Evolutionary conservation across 2,329 filamentous ascomycete genomes (phyloP).

Genomic region (Metarhizium sp.): DNA sequence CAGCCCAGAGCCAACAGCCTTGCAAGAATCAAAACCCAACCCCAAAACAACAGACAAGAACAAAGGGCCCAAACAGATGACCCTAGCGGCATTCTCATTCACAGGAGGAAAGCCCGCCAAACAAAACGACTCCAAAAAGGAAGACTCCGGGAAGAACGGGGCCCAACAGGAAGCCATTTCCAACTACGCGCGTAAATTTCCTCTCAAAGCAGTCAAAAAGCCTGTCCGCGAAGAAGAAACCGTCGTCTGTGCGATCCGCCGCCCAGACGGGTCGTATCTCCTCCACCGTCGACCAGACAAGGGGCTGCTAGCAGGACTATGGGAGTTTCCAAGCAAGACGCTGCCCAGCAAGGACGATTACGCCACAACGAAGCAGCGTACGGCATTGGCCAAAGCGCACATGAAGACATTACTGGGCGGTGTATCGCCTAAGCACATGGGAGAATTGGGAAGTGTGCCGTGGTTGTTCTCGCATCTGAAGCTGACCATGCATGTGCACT

Average conservation of each 20-base stretch:
- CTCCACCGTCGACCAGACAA: slow-evolving; percentile 42
- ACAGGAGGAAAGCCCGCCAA: slow-evolving; percentile 11
- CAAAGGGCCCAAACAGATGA: slow-evolving; percentile 19
- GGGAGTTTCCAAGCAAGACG: slow-evolving; percentile 43
- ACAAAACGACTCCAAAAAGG: not conserved
- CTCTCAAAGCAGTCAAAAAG: slow-evolving; percentile 41
- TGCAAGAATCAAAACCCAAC: not conserved
- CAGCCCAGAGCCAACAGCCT: slow-evolving; percentile 12
- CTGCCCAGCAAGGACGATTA: slow-evolving; percentile 16
- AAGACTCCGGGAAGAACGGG: slow-evolving; percentile 3
- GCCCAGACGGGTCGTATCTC: slow-evolving; percentile 33
- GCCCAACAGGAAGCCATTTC: slow-evolving; percentile 27
- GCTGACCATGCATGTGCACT: slow-evolving; percentile 47
- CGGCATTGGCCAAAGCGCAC: slow-evolving; percentile 25
- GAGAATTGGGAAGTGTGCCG: slow-evolving; percentile 41
- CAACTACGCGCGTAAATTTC: slow-evolving; percentile 40
- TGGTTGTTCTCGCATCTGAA: slow-evolving; percentile 50
- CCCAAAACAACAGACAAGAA: slow-evolving; percentile 4
- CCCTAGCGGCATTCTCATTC: slow-evolving; percentile 26
- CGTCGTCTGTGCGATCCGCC: slow-evolving; percentile 42
- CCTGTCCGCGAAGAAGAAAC: slow-evolving; percentile 41
- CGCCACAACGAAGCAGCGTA: slow-evolving; percentile 20
- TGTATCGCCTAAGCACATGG: slow-evolving; percentile 16
- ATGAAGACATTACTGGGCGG: slow-evolving; percentile 18
- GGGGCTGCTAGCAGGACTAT: slow-evolving; percentile 44